Conservation (phyloP, 495 filamentous ascomycete genomes). For the Trichoderma virens region DNA sequence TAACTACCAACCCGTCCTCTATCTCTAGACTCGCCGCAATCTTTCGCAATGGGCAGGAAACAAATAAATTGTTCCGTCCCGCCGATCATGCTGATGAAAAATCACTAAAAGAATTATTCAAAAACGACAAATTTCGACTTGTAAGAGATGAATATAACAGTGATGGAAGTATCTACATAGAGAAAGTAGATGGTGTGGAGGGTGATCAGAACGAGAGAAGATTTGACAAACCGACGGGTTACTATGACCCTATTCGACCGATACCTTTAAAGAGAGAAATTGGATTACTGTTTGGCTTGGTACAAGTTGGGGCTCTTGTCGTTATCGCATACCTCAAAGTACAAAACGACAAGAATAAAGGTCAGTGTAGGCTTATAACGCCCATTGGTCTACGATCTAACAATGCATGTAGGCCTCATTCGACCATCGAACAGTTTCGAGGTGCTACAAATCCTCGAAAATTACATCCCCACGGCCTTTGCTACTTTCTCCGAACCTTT, state of each 20-base stretch:
- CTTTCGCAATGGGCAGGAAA: background rate
- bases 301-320: background rate
- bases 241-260: background rate
- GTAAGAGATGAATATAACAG: background rate
- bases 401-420: conserved; percentile 25
- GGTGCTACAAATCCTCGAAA: conserved; percentile 32
- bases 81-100: background rate
- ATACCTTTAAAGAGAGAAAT: background rate
- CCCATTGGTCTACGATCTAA: no score
- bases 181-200: background rate
- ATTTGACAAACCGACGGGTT: background rate
- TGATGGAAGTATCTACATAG: background rate
- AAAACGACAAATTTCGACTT: background rate
- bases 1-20: conserved; percentile 15
- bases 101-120: background rate
- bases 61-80: background rate
- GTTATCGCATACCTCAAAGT: background rate
- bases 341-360: conserved; percentile 18
- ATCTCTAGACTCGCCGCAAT: background rate
- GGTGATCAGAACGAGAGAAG: background rate
- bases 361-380: conserved; percentile 21
- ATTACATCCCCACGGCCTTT: conserved; percentile 36
- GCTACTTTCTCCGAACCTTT: conserved; percentile 39
- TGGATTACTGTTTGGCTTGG: background rate
- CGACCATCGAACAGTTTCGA: conserved; percentile 28